Conservation (phyloP, 2,329 filamentous ascomycete genomes). For the Tolypocladium paradoxum region DNA sequence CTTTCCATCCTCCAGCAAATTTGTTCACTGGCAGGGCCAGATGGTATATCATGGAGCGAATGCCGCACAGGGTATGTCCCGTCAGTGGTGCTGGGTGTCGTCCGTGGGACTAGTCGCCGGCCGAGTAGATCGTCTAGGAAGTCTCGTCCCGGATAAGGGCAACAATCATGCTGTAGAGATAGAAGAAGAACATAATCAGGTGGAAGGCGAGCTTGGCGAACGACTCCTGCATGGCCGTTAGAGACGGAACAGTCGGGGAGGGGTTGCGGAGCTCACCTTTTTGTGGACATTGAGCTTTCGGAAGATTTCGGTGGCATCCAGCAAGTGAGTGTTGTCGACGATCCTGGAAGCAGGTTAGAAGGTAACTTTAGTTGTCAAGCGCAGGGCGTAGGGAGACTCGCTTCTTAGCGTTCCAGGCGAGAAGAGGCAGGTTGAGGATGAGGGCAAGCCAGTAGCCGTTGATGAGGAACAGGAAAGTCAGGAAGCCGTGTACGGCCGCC, state of each 20-base stretch:
- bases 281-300: constrained; percentile 98
- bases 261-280: constrained; percentile 51
- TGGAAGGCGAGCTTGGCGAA: constrained; percentile 99
- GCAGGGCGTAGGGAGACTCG: constrained; percentile 36
- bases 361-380: too few relatives aligned
- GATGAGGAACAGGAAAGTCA: constrained; percentile 92
- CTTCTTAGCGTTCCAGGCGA: constrained; percentile 97
- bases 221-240: constrained; percentile 60
- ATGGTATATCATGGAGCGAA: not conserved
- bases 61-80: not conserved
- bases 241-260: not conserved
- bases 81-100: not conserved
- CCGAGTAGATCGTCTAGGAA: constrained; percentile 39
- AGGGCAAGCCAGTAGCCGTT: constrained; percentile 98
- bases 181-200: constrained; percentile 99
- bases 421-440: constrained; percentile 79
- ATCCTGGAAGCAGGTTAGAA: constrained; percentile 51
- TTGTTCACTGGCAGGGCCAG: not conserved
- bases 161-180: constrained; percentile 97
- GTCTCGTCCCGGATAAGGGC: constrained; percentile 93
- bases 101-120: not conserved
- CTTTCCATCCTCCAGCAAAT: not conserved
- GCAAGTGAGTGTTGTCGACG: constrained; percentile 88
- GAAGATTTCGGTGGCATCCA: constrained; percentile 98
- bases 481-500: constrained; percentile 90